Evolutionary conservation across 1,139 yeast genomes (phyloP).

Genomic region (Scheffersomyces lignicola): DNA sequence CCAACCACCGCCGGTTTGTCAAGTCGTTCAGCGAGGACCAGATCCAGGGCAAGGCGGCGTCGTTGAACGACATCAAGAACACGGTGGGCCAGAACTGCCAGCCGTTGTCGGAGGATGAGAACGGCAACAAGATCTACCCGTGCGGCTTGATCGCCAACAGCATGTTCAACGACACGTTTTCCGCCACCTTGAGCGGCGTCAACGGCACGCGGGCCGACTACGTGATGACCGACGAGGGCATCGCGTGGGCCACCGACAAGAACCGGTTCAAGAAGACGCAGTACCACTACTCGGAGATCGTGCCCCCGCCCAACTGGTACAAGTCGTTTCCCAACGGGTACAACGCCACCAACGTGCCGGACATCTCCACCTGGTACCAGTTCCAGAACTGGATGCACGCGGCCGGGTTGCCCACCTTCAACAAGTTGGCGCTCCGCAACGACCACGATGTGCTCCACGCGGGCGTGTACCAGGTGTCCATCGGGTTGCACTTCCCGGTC

Average conservation of each 20-base stretch:
- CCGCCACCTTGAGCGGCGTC: conserved; percentile 41
- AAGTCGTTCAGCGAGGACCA: conserved; percentile 91
- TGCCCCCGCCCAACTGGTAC: conserved; percentile 80
- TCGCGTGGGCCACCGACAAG: conserved; percentile 68
- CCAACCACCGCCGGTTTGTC: conserved; percentile 92
- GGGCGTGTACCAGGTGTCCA: conserved; percentile 71
- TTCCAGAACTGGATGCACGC: conserved; percentile 99
- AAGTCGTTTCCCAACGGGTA: conserved; percentile 69
- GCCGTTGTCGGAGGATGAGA: conserved; percentile 63
- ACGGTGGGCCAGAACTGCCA: conserved; percentile 83
- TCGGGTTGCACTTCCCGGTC: conserved; percentile 90
- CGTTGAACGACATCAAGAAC: conserved; percentile 55
- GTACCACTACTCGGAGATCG: conserved; percentile 58
- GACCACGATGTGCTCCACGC: conserved; percentile 58
- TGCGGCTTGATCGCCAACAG: conserved; percentile 82
- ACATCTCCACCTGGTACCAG: conserved; percentile 58
- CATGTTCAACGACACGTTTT: conserved; percentile 66
- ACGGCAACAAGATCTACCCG: conserved; percentile 64
- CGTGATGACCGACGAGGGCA: conserved; percentile 51
- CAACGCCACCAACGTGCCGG: conserved; percentile 62
- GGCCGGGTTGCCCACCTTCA: conserved; percentile 83
- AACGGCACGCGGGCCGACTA: conserved; percentile 44
- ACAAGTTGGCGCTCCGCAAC: conserved; percentile 79
- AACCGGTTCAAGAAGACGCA: conserved; percentile 58
- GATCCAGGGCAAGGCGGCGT: conserved; percentile 71